Base-by-base conservation (phyloP, 139 green algal genomes). In the Closterium sp. region DNA sequence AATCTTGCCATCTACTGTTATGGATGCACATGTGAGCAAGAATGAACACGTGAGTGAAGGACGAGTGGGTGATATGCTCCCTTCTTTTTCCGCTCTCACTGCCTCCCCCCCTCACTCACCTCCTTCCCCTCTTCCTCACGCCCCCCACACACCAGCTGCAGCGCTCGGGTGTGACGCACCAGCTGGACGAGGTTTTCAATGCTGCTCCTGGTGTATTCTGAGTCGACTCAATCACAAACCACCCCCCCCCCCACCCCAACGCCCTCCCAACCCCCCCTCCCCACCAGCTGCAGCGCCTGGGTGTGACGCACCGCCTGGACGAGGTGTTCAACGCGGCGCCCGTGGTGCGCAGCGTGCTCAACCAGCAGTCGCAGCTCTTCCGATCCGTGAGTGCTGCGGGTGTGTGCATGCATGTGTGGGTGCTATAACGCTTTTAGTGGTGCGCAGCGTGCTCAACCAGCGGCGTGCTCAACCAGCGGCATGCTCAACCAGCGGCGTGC, bases 231-330 rank as follows among this genome's bases (percentile, higher is more conserved):
- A n/a, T n/a, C n/a, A n/a, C n/a, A n/a, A n/a, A n/a, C n/a, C n/a
- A 16, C 25, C 55, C 0, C 12, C 55, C 55, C 5, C 55, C 23
- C 55, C 25, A 12, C 38, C 21, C 38, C 38, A 10, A 66, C 43
- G 12, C 43, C 4, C 43, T 16, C 10, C 4, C 55, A 28, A 0
- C 16, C 55, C 9, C 25, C 12, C 2, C 55, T 9, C 55, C 55
- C 55, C 55, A 76, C 23, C 64, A 89, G 69, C 64, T 43, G 23
- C 85, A 90, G 33, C 28, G 34, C 34, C 84, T 95, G 33, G 96
- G 96, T 91, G 94, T 98, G 9, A 94, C 89, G 4, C 88, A 95
- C 91, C 97, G 96, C 1, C 88, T 98, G 30, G 96, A 98, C 88
- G 66, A 97, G 90, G 93, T 97, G 10, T 96, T 98, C 55, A 88